Conservation (phyloP, 805 yeast species). For the Danielia reshetovae region DNA sequence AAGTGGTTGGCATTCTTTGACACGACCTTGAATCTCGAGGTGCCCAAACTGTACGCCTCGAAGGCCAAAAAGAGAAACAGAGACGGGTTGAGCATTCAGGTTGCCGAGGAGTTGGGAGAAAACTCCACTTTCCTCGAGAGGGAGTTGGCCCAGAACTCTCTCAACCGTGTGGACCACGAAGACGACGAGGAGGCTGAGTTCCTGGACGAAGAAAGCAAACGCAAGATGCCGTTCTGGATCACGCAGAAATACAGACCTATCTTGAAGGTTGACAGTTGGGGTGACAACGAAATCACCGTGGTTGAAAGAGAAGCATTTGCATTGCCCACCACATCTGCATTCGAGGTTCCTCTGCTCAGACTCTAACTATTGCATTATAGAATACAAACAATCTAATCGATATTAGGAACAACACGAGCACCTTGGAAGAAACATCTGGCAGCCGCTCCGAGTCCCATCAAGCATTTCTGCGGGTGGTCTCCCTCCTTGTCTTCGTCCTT, state of each 20-base stretch:
- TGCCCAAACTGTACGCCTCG: constrained; percentile 23
- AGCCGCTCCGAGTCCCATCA: constrained; percentile 64
- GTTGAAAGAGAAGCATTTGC: constrained; percentile 72
- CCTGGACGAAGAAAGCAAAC: constrained; percentile 21
- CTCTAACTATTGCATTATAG: constrained; percentile 3
- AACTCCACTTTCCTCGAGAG: constrained; percentile 7
- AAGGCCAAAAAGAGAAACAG: constrained; percentile 39
- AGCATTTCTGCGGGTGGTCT: constrained; percentile 41
- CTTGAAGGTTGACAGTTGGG: constrained; percentile 54
- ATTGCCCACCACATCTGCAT: constrained; percentile 58
- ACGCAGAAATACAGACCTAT: constrained; percentile 74
- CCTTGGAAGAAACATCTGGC: constrained; percentile 68
- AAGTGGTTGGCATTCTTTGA: constrained; percentile 79
- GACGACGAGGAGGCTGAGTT: constrained; percentile 30
- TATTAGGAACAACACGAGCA: constrained; percentile 42
- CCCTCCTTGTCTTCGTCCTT: constrained; percentile 52
- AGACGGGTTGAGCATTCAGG: constrained; percentile 36
- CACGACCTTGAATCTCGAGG: constrained; percentile 52
- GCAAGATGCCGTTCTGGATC: constrained; percentile 58
- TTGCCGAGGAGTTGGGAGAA: constrained; percentile 16
- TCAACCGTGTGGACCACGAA: constrained; percentile 5
- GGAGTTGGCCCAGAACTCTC: constrained; percentile 3
- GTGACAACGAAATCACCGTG: constrained; percentile 57
- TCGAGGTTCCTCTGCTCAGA: constrained; percentile 42
- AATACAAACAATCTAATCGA: constrained; percentile 3